phyloP scores from a whole-genome alignment of 257 asterid species.

The Solanum piurae region DNA sequence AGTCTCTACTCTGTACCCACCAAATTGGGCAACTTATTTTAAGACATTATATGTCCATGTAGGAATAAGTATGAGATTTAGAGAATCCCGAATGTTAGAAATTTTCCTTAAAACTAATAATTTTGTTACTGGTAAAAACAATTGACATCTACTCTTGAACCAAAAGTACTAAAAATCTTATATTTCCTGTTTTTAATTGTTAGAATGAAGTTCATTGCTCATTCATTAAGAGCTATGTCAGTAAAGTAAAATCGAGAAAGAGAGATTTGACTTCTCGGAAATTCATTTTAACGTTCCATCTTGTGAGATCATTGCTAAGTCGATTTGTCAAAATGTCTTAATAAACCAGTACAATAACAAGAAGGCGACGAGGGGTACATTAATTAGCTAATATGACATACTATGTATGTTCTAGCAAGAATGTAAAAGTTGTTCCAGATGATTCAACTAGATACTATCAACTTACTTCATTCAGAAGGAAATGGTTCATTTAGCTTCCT shows the following conservation, averaged over 20 bases:
- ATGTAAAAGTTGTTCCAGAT: neutral
- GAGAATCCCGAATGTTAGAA: neutral
- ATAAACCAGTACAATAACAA: neutral
- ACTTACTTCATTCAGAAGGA: neutral
- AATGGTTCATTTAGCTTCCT: neutral
- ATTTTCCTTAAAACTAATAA: too few relatives aligned
- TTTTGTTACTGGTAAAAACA: too few relatives aligned
- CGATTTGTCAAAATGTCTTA: neutral
- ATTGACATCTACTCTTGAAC: neutral
- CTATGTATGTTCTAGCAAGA: neutral
- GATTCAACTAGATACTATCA: neutral
- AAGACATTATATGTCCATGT: neutral
- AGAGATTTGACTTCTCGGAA: neutral
- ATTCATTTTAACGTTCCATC: neutral
- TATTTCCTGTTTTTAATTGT: neutral
- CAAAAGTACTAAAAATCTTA: neutral
- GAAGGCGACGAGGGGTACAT: neutral
- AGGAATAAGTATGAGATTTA: neutral
- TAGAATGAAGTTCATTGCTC: too few relatives aligned
- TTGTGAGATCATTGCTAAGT: neutral
- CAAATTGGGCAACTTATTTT: too few relatives aligned
- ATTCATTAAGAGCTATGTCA: too few relatives aligned
- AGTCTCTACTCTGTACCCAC: neutral
- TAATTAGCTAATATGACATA: neutral
- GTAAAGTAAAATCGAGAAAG: neutral